These are phyloP conservation scores for Claviceps sp. DNA, from an alignment of 2,329 filamentous ascomycete genomes.

Conservation along the genomic window DNA sequence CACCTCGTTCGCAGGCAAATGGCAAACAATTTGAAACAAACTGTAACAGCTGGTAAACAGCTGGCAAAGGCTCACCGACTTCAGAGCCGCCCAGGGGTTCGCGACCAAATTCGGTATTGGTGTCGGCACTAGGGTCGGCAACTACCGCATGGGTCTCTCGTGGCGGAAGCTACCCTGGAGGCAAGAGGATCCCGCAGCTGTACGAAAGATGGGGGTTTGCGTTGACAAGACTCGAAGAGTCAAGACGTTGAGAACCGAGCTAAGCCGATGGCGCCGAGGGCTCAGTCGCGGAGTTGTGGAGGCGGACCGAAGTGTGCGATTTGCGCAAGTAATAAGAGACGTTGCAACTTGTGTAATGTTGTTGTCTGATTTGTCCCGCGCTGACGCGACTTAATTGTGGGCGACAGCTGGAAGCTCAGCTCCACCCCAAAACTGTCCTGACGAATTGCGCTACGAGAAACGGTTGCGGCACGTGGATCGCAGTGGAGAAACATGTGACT, in stretches of 20 bases:
- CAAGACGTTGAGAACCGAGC: background rate
- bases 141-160: constrained; percentile 1
- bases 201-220: no score
- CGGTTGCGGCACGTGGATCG: no score
- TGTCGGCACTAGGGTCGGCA: no score
- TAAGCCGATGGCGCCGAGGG: constrained; percentile 1
- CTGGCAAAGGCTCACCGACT: constrained; percentile 5
- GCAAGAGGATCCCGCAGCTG: background rate
- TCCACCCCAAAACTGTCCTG: no score
- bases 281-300: background rate
- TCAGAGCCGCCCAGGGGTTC: background rate
- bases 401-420: background rate
- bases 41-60: background rate
- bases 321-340: no score
- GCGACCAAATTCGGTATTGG: constrained; percentile 1
- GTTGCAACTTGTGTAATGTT: background rate
- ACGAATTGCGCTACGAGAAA: no score
- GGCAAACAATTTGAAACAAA: background rate
- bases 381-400: background rate
- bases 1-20: background rate
- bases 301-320: background rate
- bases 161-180: constrained; percentile 2
- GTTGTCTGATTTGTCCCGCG: background rate
- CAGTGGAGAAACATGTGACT: background rate
- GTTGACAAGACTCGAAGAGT: no score